Conservation (phyloP, 495 filamentous ascomycete genomes). For the Hypoxylon intermedium region DNA sequence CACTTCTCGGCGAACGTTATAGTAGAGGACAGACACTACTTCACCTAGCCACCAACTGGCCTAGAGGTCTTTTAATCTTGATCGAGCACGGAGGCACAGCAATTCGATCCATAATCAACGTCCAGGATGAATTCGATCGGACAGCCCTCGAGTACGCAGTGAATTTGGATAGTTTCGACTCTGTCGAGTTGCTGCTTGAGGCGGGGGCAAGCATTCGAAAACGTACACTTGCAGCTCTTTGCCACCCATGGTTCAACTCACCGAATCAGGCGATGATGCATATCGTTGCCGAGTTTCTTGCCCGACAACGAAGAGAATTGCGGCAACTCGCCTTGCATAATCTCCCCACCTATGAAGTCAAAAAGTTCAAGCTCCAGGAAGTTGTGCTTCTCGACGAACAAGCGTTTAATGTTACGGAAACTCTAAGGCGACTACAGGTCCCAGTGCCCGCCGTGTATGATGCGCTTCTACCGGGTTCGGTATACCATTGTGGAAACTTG, state of each 20-base stretch:
- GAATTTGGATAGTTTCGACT: background rate
- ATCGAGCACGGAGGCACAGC: slow-evolving; percentile 1
- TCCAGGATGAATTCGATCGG: background rate
- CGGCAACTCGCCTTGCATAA: slow-evolving; percentile 2
- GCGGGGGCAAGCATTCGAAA: background rate
- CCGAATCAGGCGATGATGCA: background rate
- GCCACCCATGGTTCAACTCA: background rate
- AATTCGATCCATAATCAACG: slow-evolving; percentile 12
- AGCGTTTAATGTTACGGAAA: slow-evolving; percentile 7
- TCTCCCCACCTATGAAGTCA: background rate
- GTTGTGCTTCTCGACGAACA: slow-evolving; percentile 1
- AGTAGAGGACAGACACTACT: background rate
- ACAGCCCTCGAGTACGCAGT: slow-evolving; percentile 1
- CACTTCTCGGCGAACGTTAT: background rate
- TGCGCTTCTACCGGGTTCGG: background rate
- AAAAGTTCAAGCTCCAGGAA: background rate
- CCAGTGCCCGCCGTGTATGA: background rate
- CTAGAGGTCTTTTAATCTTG: slow-evolving; percentile 10
- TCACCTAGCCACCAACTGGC: slow-evolving; percentile 16
- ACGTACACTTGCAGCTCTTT: background rate
- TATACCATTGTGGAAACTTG: background rate
- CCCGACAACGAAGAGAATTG: background rate
- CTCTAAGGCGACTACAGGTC: background rate
- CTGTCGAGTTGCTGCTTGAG: slow-evolving; percentile 1
- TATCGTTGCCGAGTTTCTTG: background rate